These are phyloP conservation scores for Pythium rhizo-oryzae DNA, from an alignment of 352 stramenopile genomes.

Conservation along the genomic window DNA sequence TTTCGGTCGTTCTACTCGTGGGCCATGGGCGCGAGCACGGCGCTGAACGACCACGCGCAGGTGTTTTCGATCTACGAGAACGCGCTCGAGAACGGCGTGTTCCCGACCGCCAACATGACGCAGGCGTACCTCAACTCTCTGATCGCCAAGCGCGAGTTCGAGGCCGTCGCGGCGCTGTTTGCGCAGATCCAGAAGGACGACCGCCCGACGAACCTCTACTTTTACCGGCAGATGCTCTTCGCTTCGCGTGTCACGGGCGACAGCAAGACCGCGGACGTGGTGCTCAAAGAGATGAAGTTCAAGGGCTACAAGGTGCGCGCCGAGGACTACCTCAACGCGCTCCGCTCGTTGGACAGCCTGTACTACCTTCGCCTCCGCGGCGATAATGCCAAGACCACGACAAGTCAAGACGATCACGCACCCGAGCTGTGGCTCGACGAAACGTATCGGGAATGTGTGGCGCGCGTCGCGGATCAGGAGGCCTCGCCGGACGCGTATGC, in stretches of 20 bases:
- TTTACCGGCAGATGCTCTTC: conserved; percentile 64
- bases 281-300: conserved; percentile 68
- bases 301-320: conserved; percentile 66
- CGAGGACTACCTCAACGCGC: conserved; percentile 54
- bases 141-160: conserved; percentile 37
- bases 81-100: conserved; percentile 38
- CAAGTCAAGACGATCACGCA: background rate
- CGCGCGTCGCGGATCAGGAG: conserved; percentile 45
- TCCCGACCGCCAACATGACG: conserved; percentile 73
- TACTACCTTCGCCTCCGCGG: conserved; percentile 41
- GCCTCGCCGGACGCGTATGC: conserved; percentile 43
- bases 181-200: conserved; percentile 39
- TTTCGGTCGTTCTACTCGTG: conserved; percentile 75
- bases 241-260: conserved; percentile 37
- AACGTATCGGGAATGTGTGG: conserved; percentile 47
- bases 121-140: conserved; percentile 54
- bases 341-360: conserved; percentile 47
- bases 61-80: conserved; percentile 58
- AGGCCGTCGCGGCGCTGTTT: conserved; percentile 57
- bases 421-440: conserved; percentile 35
- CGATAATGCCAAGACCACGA: background rate
- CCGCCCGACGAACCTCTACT: conserved; percentile 56
- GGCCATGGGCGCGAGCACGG: conserved; percentile 48
- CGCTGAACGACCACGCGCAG: conserved; percentile 31
- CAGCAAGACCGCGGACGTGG: conserved; percentile 33